Percentiles rank a stretch among this genome's conserved stretches.
Evolutionary conservation across 2,329 filamentous ascomycete species (phyloP).

Genomic region (Cladosporium sp.): DNA sequence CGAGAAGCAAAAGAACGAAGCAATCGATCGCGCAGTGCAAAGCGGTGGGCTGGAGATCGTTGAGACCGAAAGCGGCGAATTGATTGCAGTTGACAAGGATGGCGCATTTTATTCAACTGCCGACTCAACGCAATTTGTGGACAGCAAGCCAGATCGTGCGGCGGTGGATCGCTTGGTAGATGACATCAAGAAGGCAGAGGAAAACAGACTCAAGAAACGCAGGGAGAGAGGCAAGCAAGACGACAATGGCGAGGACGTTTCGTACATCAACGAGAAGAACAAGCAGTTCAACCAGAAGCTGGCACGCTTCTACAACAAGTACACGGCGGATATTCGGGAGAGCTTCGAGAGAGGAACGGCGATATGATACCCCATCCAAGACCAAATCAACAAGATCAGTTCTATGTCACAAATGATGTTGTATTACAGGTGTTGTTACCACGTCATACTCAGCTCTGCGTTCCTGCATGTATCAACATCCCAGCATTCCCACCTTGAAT

Average conservation of each 20-base stretch:
- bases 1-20: constrained; percentile 77
- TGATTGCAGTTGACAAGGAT: constrained; percentile 88
- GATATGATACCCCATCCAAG: constrained; percentile 56
- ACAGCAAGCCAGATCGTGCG: constrained; percentile 82
- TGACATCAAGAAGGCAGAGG: constrained; percentile 85
- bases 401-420: background rate
- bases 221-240: constrained; percentile 68
- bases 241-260: constrained; percentile 84
- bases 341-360: constrained; percentile 97
- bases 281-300: constrained; percentile 99
- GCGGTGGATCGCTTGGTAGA: constrained; percentile 83
- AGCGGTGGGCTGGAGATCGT: constrained; percentile 86
- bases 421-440: no score
- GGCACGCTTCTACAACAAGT: constrained; percentile 95
- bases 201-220: constrained; percentile 78
- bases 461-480: no score
- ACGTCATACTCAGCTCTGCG: no score
- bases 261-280: constrained; percentile 99
- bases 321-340: constrained; percentile 93
- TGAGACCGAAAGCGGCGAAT: constrained; percentile 89
- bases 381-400: background rate
- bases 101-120: constrained; percentile 88
- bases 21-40: constrained; percentile 78
- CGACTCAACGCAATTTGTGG: constrained; percentile 72
- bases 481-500: no score